Evolutionary conservation across 257 asterid genomes (phyloP), one percentile per base, ranked within the genome.

Genomic region (Scutellaria baicalensis): DNA sequence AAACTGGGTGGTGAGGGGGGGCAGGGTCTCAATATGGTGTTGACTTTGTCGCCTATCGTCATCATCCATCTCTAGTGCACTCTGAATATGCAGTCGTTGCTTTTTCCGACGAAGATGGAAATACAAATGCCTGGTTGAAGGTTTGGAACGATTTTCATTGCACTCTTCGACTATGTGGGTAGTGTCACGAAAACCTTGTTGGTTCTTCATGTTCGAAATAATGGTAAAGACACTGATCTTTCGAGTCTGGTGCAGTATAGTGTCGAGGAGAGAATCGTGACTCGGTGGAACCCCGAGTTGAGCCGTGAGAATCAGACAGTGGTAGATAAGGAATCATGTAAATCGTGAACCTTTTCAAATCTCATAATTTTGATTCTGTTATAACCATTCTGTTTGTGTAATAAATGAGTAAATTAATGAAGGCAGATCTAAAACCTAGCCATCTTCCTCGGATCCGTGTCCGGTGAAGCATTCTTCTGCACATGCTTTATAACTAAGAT

Each of bases 71-170:
- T 70, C 58, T 88, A 23, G 98, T 90, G 59, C 98, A 88, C 78
- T 84, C 98, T n/a, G 90, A 90, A 43, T 93, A 90, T 66, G 92
- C 91, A 0, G 92, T 93, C 72, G 75, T 93, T 3, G 89, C 82
- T 59, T 70, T 76, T 7, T 61, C 73, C 0, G 73, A 20, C 21
- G 80, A 83, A 9, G 74, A 59, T 70, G 82, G 55, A 6, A 31
- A 57, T 21, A n/a, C 48, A 11, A 81, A 79, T 33, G 82, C 76
- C 5, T 83, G 98, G 68, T 71, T 93, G 72, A 79, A 78, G 81
- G 91, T 82, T 38, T 90, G 98, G 98, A 90, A 96, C 2, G 97
- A 93, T 78, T 79, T 72, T 72, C 89, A 87, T 8, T 85, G 95
- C 84, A 82, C 92, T 5, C 92, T 93, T 64, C 84, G 96, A 36